Evolutionary conservation across 306 rosid species (phyloP), one percentile per base, ranked within the genome.

Genomic region (Cicer chorassanicum): DNA sequence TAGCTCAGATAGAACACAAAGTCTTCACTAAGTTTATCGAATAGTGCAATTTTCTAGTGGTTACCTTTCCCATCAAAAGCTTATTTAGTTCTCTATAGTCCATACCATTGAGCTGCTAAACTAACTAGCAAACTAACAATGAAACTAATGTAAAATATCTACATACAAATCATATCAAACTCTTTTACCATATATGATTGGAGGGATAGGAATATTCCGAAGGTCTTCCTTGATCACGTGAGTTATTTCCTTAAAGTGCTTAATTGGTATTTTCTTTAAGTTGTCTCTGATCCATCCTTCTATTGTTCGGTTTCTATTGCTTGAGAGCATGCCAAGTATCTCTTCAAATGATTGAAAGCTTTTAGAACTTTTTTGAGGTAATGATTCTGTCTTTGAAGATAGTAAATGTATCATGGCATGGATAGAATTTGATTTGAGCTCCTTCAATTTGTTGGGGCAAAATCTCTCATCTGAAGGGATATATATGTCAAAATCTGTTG

Each of bases 381-480:
- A 42, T 18, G 24, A 6, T 54, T 84, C 83, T n/a, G 73, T 82
- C 70, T 85, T 84, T 8, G 76, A 84, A 59, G 77, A 41, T 41
- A 82, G 79, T 71, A 82, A 84, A 49, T 82, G 82, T 39, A 67
- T 68, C n/a, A 88, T 43, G 40, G 92, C 92, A 73, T 86, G 69
- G 36, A 83, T 59, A 40, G 78, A 83, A 10, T 80, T 83, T 64
- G 89, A 74, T 76, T 73, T 70, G 9, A 89, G 78, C 78, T 87
- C 91, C 65, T 79, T 77, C 60, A 81, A 13, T 84, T 87, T 91
- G 70, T 9, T 80, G 40, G 84, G 85, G 78, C 86, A 72, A 29
- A 88, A 68, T 64, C 87, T 82, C 80, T 91, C 97, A 55, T 91
- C 92, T 43, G 87, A 76, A 41, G 97, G 91, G 78, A 91, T 87